Percentiles rank a stretch among this genome's conserved stretches.
These are phyloP conservation scores for Seiridium cupressi DNA, from an alignment of 2,329 filamentous ascomycete genomes.

Conservation along the genomic window DNA sequence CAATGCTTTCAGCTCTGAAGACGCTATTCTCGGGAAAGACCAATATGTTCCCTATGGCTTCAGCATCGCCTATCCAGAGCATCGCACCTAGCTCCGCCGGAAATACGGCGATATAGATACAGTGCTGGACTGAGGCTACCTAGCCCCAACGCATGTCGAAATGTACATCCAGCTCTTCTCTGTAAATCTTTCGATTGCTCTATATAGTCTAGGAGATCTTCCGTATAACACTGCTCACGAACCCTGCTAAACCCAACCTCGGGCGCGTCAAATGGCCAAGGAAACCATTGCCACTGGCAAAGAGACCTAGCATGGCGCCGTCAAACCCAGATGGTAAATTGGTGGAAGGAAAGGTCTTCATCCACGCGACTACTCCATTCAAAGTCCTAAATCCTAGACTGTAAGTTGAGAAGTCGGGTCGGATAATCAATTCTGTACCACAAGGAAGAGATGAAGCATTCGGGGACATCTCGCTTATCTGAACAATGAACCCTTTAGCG, in stretches of 20 bases:
- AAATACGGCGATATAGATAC: not conserved
- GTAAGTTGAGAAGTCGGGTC: slow-evolving; percentile 18
- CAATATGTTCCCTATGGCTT: not conserved
- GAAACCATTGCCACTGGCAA: not conserved
- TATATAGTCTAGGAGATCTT: not conserved
- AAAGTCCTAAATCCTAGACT: slow-evolving; percentile 18
- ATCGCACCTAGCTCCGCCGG: not conserved
- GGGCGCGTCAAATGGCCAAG: not conserved
- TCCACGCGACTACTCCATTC: not conserved
- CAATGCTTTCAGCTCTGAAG: not conserved
- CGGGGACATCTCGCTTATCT: not conserved
- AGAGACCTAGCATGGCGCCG: not conserved
- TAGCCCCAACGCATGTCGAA: not conserved
- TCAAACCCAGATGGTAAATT: not conserved
- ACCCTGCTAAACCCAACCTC: not conserved
- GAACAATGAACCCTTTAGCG: not conserved
- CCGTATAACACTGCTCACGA: not conserved
- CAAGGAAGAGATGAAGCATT: slow-evolving; percentile 5
- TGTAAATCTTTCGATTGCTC: not conserved
- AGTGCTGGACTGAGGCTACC: not conserved
- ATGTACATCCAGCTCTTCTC: not conserved
- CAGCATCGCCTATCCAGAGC: not conserved
- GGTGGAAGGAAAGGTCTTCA: not conserved
- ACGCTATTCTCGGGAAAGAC: not conserved
- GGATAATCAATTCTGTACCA: slow-evolving; percentile 17